phyloP scores from a whole-genome alignment of 495 filamentous ascomycete species.

The Podospora tetraspora region DNA sequence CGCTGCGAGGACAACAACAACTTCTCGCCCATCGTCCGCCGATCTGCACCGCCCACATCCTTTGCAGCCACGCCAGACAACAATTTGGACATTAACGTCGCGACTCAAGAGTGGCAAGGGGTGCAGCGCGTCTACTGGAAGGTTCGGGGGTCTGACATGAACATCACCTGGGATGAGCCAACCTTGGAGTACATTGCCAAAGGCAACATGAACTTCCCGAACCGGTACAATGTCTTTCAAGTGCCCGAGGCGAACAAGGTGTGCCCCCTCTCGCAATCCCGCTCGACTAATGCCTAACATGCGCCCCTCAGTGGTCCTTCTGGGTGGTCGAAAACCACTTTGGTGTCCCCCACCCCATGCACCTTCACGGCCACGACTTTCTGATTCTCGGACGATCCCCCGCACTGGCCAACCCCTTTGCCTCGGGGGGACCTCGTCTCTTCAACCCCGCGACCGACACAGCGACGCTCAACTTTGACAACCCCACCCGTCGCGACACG shows the following conservation, averaged over 20 bases:
- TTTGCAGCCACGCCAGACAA: slow-evolving; percentile 11
- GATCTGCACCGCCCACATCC: neutral
- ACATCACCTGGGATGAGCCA: slow-evolving; percentile 27
- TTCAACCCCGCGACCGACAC: slow-evolving; percentile 16
- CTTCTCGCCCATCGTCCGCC: slow-evolving; percentile 13
- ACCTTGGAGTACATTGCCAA: slow-evolving; percentile 38
- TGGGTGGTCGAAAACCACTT: slow-evolving; percentile 35
- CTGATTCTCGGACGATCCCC: slow-evolving; percentile 43
- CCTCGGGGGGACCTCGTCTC: slow-evolving; percentile 21
- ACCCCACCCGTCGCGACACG: slow-evolving; percentile 33
- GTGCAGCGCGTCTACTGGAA: slow-evolving; percentile 25
- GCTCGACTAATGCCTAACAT: slow-evolving; percentile 14
- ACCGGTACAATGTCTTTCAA: slow-evolving; percentile 33
- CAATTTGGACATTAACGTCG: slow-evolving; percentile 9
- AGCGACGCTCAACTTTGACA: slow-evolving; percentile 25
- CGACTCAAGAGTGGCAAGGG: slow-evolving; percentile 6
- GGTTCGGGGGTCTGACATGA: slow-evolving; percentile 22
- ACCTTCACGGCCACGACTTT: slow-evolving; percentile 58
- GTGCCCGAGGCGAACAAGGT: slow-evolving; percentile 37
- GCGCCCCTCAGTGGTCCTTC: slow-evolving; percentile 34
- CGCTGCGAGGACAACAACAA: slow-evolving; percentile 12
- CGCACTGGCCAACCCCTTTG: slow-evolving; percentile 18
- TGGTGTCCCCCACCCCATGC: slow-evolving; percentile 39
- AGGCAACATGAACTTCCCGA: slow-evolving; percentile 29
- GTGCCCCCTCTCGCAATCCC: slow-evolving; percentile 34